Percentiles rank a stretch among this genome's conserved stretches.
phyloP scores from a whole-genome alignment of 139 green algal species.

The Eudorina sp. region DNA sequence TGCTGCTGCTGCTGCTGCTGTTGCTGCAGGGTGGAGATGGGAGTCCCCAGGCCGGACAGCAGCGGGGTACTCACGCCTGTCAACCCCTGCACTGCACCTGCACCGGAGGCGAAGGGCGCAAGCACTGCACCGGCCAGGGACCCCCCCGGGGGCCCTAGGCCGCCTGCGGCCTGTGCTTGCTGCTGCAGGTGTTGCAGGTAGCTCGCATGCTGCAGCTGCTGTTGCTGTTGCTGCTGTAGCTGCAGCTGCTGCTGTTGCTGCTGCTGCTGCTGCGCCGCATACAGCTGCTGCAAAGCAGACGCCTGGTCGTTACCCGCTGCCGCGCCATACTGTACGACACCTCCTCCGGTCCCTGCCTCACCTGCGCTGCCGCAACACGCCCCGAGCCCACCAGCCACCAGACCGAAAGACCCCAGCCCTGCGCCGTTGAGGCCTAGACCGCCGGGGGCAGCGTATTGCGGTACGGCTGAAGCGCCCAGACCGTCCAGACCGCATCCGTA shows the following conservation, averaged over 20 bases:
- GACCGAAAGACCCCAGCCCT: neutral
- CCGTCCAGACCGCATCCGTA: neutral
- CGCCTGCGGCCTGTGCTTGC: conserved; percentile 1
- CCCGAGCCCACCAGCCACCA: neutral
- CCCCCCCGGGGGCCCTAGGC: neutral
- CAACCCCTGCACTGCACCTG: neutral
- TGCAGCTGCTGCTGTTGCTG: neutral
- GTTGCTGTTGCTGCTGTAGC: neutral
- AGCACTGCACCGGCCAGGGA: neutral
- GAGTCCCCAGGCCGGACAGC: neutral
- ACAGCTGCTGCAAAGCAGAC: conserved; percentile 9
- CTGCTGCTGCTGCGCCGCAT: conserved; percentile 29
- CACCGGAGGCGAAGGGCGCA: neutral
- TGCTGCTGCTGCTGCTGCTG: neutral
- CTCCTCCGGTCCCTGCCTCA: neutral
- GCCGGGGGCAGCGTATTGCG: neutral
- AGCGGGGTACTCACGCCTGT: neutral
- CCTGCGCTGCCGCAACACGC: neutral
- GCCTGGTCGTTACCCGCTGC: neutral
- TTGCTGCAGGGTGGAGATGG: neutral
- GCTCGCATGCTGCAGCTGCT: neutral
- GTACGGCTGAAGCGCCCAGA: no score
- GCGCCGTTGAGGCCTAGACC: neutral
- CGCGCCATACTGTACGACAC: neutral
- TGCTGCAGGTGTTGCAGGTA: neutral